phyloP scores from a whole-genome alignment of 257 asterid species.

The Gentiana dahurica region DNA sequence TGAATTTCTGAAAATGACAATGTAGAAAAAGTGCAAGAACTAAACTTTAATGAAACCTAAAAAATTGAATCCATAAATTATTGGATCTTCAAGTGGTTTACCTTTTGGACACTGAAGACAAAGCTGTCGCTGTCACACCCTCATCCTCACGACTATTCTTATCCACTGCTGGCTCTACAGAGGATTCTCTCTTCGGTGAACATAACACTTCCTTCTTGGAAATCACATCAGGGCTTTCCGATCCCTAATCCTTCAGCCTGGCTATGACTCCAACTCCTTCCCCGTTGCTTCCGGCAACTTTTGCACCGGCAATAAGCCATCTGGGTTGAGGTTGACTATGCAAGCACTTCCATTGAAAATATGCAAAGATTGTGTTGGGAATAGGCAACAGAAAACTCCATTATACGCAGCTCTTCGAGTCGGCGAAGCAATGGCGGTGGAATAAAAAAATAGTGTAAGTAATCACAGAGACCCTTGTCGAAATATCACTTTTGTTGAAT shows the following conservation, averaged over 20 bases:
- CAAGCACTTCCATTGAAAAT: too few relatives aligned
- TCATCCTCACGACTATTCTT: slow-evolving; percentile 24
- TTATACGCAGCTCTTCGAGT: too few relatives aligned
- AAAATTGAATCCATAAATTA: slow-evolving; percentile 2
- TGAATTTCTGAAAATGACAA: slow-evolving; percentile 27
- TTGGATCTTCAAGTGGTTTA: slow-evolving; percentile 13
- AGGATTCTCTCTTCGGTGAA: slow-evolving; percentile 47
- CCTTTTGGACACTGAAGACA: slow-evolving; percentile 31
- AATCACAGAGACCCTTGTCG: too few relatives aligned
- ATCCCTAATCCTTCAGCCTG: slow-evolving; percentile 20
- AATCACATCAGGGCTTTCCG: slow-evolving; percentile 25
- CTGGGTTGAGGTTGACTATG: slow-evolving; percentile 13
- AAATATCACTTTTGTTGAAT: too few relatives aligned
- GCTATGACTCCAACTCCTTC: slow-evolving; percentile 31
- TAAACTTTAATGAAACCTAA: slow-evolving; percentile 4
- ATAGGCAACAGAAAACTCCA: too few relatives aligned
- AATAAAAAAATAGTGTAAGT: too few relatives aligned
- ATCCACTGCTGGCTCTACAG: slow-evolving; percentile 22
- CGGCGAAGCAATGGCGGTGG: too few relatives aligned
- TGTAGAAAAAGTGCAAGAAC: slow-evolving; percentile 3
- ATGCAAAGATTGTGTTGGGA: too few relatives aligned
- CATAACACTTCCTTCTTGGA: slow-evolving; percentile 29
- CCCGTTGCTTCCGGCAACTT: slow-evolving; percentile 21
- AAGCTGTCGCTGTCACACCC: slow-evolving; percentile 27
- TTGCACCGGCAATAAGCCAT: slow-evolving; percentile 10